Base-by-base conservation (phyloP, 805 yeast species). In the Metschnikowia proteae region DNA sequence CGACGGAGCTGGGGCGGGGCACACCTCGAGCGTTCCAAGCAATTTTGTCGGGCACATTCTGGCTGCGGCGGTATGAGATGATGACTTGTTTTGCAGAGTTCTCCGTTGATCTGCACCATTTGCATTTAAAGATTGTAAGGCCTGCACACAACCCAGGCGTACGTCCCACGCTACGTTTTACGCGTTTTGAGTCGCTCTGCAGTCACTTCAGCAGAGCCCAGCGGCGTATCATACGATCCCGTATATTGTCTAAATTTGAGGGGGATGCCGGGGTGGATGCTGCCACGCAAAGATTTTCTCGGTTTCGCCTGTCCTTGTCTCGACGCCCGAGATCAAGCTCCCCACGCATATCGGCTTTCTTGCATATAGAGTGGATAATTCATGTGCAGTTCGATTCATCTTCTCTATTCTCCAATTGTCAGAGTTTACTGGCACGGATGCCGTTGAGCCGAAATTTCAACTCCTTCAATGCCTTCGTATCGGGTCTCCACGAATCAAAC, bases 401-500 rank as follows among this genome's bases (percentile, higher is more conserved):
- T 27, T 6, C 33, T 28, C 32, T 35, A 31, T 32, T 32, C 13
- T 43, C 47, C 28, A 13, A 32, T 39, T 42, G 46, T 53, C 56
- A 69, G 26, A 73, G 62, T 50, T 73, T 73, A 50, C 76, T 71
- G 3, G 70, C 71, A 27, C 76, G 55, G 29, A 73, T 59, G 0
- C 77, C 92, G 57, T 80, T 83, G 45, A 88, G 70, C 49, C 95
- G 74, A 58, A 87, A 88, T 66, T 89, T 89, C 60, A 92, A 78
- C 47, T 91, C 96, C 61, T 87, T 89, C 60, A 89, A 67, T 6
- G 79, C 81, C 64, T 90, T 90, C 0, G 87, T 79, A 33, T 84
- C 91, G 0, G 99, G 98, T 45, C 81, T 79, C 99, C 99, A 92
- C 26, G 72, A 67, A 44, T 86, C 94, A 63, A 88, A 92, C 62